Evolutionary conservation across 495 filamentous ascomycete species (phyloP), one percentile per base, ranked within the genome.

Genomic region (Neohortaea acidophila): DNA sequence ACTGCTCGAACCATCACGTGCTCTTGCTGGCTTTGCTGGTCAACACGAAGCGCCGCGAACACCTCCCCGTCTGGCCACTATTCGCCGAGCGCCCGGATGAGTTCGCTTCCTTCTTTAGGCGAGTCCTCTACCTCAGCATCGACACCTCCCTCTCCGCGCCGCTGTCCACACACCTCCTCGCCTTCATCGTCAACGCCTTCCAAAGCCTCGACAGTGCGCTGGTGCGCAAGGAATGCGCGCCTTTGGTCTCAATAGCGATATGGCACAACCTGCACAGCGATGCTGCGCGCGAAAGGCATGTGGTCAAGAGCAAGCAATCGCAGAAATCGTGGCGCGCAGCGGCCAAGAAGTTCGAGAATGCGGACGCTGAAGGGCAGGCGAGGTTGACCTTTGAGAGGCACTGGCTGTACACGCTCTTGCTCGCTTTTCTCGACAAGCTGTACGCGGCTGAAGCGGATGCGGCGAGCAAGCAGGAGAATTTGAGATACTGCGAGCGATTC

Each of bases 141-240:
- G 87, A 94, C 53, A 60, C 61, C 24, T 80, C 82, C 3, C 59
- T 94, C 13, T 66, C 79, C 2, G 65, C 70, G 22, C 68, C 63
- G 9, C 71, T 92, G 34, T 74, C 83, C 38, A 78, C 79, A 1
- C 74, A 89, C 17, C 69, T 96, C 20, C 59, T 96, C 3, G 78
- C 75, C 11, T 94, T 92, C 57, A 70, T 94, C 41, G 85, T 93
- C 38, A 73, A 75, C 47, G 82, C 87, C 37, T 96, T 94, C 57
- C 85, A 94, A 59, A 94, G 85, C 17, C 70, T 96, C 13, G 89
- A 99, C 50, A 92, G 78, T 59, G 69, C 67, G 15, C 67, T 94
- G 34, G 80, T 96, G 21, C 72, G 89, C 33, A 96, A 92, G 53
- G 87, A 99, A 63, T 94, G 87, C 60, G 91, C 85, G 28, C 82